These are phyloP conservation scores for Tetracladium maxilliforme DNA, from an alignment of 2,329 filamentous ascomycete genomes.

Conservation along the genomic window DNA sequence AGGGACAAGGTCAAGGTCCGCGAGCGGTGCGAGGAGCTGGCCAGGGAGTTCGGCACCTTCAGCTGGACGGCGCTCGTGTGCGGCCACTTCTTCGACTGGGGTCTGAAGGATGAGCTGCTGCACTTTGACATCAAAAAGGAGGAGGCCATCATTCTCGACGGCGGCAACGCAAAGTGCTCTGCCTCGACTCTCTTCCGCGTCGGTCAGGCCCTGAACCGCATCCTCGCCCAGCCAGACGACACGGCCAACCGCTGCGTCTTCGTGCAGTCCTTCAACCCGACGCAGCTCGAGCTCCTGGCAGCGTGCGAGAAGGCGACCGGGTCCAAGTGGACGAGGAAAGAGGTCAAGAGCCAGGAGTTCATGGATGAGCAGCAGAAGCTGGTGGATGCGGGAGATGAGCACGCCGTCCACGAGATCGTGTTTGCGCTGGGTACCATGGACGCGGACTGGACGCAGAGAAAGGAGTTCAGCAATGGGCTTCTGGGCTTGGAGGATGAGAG, in stretches of 20 bases:
- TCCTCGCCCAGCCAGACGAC: slow-evolving; percentile 18
- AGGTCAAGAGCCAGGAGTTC: slow-evolving; percentile 8
- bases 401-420: slow-evolving; percentile 11
- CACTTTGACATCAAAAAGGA: slow-evolving; percentile 16
- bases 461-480: slow-evolving; percentile 10
- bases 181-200: slow-evolving; percentile 15
- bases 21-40: slow-evolving; percentile 10
- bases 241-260: slow-evolving; percentile 16
- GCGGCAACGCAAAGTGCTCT: slow-evolving; percentile 13
- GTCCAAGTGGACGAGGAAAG: slow-evolving; percentile 14
- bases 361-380: slow-evolving; percentile 4
- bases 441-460: slow-evolving; percentile 17
- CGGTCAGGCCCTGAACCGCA: slow-evolving; percentile 17
- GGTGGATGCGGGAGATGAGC: slow-evolving; percentile 6
- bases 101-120: slow-evolving; percentile 11
- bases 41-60: slow-evolving; percentile 9
- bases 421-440: slow-evolving; percentile 13
- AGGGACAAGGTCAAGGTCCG: slow-evolving; percentile 8
- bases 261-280: slow-evolving; percentile 18
- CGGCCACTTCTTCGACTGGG: slow-evolving; percentile 9
- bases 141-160: slow-evolving; percentile 14
- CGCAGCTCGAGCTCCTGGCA: slow-evolving; percentile 17
- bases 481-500: slow-evolving; percentile 14
- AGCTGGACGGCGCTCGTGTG: slow-evolving; percentile 17
- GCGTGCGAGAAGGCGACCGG: slow-evolving; percentile 17